Evolutionary conservation across 257 asterid species (phyloP).

Genomic region (Haberlea rhodopensis): DNA sequence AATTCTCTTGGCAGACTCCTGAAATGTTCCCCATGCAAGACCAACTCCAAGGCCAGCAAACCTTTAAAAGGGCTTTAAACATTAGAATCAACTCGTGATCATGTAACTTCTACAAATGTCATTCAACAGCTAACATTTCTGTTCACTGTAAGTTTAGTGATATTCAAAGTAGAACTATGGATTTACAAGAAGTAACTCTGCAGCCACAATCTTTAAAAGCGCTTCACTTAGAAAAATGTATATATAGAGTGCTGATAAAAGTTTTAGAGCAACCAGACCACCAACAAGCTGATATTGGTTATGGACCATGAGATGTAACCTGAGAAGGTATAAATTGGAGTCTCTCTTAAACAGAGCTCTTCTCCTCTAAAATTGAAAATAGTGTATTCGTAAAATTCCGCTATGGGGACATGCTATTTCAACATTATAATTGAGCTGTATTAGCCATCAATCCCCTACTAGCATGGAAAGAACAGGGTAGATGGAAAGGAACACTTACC

Average conservation of each 20-base stretch:
- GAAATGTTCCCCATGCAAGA: slow-evolving; percentile 96
- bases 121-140: background rate
- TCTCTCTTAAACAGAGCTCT: too few relatives aligned
- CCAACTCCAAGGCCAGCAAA: slow-evolving; percentile 98
- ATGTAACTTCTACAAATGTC: slow-evolving; percentile 9
- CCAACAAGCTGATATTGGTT: too few relatives aligned
- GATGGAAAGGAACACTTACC: slow-evolving; percentile 36
- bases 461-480: too few relatives aligned
- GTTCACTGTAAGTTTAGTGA: background rate
- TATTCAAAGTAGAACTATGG: slow-evolving; percentile 9
- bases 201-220: slow-evolving; percentile 4
- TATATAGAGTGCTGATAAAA: background rate
- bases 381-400: too few relatives aligned
- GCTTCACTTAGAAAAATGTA: slow-evolving; percentile 8
- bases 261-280: background rate
- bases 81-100: slow-evolving; percentile 30
- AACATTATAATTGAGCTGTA: too few relatives aligned
- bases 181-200: background rate
- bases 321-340: too few relatives aligned
- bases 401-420: too few relatives aligned
- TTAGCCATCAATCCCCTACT: too few relatives aligned
- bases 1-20: slow-evolving; percentile 89
- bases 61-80: slow-evolving; percentile 40
- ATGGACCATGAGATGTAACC: too few relatives aligned
- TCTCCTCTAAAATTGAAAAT: too few relatives aligned